phyloP scores from a whole-genome alignment of 495 filamentous ascomycete species.

The Neurospora tetraspora region DNA sequence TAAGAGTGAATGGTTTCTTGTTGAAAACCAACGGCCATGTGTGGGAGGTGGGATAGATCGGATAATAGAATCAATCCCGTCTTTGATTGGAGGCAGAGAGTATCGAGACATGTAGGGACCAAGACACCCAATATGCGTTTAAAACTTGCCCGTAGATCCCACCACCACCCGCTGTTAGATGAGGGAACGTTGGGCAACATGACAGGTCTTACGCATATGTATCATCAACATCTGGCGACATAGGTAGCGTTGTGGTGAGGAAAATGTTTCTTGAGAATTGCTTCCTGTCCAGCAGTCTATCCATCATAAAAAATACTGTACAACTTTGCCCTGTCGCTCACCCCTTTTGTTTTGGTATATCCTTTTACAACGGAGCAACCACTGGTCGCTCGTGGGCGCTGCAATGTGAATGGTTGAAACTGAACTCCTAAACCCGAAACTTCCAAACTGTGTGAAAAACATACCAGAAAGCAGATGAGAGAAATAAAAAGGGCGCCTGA shows the following conservation, averaged over 20 bases:
- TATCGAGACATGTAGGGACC: background rate
- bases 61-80: background rate
- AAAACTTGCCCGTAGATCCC: background rate
- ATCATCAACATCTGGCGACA: background rate
- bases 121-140: background rate
- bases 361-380: background rate
- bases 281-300: background rate
- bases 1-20: background rate
- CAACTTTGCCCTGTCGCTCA: background rate
- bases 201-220: background rate
- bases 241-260: background rate
- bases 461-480: slow-evolving; percentile 7
- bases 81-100: background rate
- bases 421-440: background rate
- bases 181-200: background rate
- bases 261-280: background rate
- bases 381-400: background rate
- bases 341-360: background rate
- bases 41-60: background rate
- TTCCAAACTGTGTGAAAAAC: background rate
- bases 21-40: background rate
- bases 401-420: background rate
- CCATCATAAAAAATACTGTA: background rate
- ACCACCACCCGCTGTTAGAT: background rate
- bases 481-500: background rate